phyloP scores from a whole-genome alignment of 768 basidiomycete genomes.

The Fistulinella prunicolor region DNA sequence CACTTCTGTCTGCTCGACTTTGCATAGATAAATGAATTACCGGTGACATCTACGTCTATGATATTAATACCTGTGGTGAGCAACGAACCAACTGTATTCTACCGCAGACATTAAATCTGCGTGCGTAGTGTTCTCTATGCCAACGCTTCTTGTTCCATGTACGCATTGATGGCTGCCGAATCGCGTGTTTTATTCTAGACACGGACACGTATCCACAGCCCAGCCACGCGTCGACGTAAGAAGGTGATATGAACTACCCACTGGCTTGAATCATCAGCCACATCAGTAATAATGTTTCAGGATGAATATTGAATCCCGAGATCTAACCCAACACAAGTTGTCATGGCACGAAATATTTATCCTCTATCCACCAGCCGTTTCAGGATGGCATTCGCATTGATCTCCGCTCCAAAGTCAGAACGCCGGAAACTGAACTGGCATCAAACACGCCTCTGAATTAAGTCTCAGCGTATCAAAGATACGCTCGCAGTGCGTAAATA shows the following conservation, averaged over 20 bases:
- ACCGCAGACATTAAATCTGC: neutral
- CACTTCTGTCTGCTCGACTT: neutral
- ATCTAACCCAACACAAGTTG: no score
- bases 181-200: neutral
- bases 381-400: conserved; percentile 2
- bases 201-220: neutral
- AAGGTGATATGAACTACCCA: no score
- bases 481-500: neutral
- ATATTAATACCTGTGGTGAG: neutral
- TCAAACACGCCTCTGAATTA: neutral
- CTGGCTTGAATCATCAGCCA: no score
- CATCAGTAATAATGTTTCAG: no score
- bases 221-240: neutral
- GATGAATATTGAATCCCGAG: no score
- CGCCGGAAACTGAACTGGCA: neutral
- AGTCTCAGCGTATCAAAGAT: neutral
- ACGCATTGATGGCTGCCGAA: neutral
- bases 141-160: neutral
- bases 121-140: neutral
- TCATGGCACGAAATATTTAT: no score
- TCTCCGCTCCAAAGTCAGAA: conserved; percentile 3
- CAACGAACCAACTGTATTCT: neutral
- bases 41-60: no score
- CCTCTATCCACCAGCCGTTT: conserved; percentile 4
- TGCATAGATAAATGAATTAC: neutral